Evolutionary conservation across 345 rosid species (phyloP).

Genomic region (Lepidium didymum): DNA sequence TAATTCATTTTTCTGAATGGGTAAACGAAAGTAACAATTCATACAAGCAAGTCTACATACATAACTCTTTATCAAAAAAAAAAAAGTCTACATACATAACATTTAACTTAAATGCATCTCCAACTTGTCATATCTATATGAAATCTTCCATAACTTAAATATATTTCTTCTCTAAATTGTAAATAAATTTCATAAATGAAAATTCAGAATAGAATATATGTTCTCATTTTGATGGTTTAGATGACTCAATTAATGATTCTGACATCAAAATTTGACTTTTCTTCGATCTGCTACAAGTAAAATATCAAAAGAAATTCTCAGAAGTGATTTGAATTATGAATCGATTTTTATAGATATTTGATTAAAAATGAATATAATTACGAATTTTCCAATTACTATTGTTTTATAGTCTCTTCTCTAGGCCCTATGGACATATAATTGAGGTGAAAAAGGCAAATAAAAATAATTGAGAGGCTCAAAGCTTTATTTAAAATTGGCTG

Average conservation of each 20-base stretch:
- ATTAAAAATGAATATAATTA: too few relatives aligned
- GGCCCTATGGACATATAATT: constrained; percentile 11
- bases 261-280: too few relatives aligned
- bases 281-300: too few relatives aligned
- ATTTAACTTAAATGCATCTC: neutral
- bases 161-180: neutral
- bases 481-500: constrained; percentile 8
- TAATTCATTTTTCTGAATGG: neutral
- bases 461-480: constrained; percentile 4
- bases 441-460: constrained; percentile 21
- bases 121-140: neutral
- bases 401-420: neutral
- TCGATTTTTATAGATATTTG: too few relatives aligned
- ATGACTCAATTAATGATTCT: too few relatives aligned
- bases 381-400: neutral
- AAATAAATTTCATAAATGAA: neutral
- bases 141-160: neutral
- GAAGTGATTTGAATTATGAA: too few relatives aligned
- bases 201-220: neutral
- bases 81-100: neutral
- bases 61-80: too few relatives aligned
- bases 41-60: neutral
- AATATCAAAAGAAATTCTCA: too few relatives aligned
- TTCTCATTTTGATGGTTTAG: too few relatives aligned
- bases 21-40: neutral